Conservation (phyloP, 306 rosid species). For the Vigna mungo region DNA sequence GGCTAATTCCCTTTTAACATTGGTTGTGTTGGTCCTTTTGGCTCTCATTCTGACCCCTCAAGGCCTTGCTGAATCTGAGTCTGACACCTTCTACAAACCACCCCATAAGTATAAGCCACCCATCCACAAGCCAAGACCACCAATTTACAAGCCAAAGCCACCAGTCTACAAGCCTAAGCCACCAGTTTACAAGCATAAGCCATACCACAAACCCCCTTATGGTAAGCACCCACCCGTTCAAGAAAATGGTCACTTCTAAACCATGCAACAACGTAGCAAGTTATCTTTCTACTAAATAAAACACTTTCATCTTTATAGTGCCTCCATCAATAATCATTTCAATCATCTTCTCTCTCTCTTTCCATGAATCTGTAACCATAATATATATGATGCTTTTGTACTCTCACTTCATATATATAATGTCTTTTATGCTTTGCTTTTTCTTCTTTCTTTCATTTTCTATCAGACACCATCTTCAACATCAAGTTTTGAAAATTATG, state of each 20-base stretch:
- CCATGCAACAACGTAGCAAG: not conserved
- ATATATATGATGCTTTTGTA: not conserved
- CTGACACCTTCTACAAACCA: not conserved
- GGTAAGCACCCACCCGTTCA: slow-evolving; percentile 4
- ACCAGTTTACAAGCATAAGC: not conserved
- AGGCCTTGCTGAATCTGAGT: not conserved
- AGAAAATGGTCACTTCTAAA: not conserved
- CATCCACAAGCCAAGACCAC: not conserved
- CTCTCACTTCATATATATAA: not conserved
- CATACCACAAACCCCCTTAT: slow-evolving; percentile 7
- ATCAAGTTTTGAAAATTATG: too few relatives aligned
- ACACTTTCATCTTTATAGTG: not conserved
- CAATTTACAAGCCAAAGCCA: not conserved
- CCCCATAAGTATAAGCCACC: not conserved
- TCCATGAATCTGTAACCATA: not conserved
- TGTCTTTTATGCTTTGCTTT: not conserved
- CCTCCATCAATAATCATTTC: not conserved
- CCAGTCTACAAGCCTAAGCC: slow-evolving; percentile 7
- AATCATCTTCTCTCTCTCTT: not conserved
- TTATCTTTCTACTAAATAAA: not conserved
- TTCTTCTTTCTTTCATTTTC: not conserved
- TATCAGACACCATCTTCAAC: too few relatives aligned
- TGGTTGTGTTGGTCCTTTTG: not conserved
- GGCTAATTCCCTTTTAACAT: not conserved
- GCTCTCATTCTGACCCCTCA: not conserved